phyloP scores from a whole-genome alignment of 495 filamentous ascomycete species.

The Hyphodiscus hymeniophilus region DNA sequence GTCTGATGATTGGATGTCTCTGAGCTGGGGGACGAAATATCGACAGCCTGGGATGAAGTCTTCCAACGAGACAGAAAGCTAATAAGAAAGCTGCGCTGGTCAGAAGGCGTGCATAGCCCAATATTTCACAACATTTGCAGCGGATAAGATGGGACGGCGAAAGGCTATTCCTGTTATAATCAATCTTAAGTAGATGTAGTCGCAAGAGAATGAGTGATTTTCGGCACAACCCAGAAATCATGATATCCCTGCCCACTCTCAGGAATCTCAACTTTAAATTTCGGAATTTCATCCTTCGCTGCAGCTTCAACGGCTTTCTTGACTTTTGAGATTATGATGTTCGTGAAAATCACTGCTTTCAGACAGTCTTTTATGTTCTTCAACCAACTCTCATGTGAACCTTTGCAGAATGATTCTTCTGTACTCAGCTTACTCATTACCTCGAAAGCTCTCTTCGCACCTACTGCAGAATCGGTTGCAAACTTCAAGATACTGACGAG shows the following conservation, averaged over 20 bases:
- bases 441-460: constrained; percentile 60
- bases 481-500: constrained; percentile 43
- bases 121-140: constrained; percentile 3
- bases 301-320: constrained; percentile 32
- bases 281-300: constrained; percentile 18
- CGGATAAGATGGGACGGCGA: not conserved
- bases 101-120: constrained; percentile 8
- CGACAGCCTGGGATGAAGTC: not conserved
- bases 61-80: not conserved
- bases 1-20: too few relatives aligned
- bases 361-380: constrained; percentile 47
- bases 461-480: constrained; percentile 49
- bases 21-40: not conserved
- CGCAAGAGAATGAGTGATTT: constrained; percentile 31
- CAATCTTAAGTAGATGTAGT: too few relatives aligned
- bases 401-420: constrained; percentile 36
- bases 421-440: constrained; percentile 40
- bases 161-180: too few relatives aligned
- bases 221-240: constrained; percentile 75
- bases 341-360: constrained; percentile 58
- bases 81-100: constrained; percentile 5
- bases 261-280: constrained; percentile 47
- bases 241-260: constrained; percentile 50
- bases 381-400: constrained; percentile 51
- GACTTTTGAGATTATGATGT: constrained; percentile 51